Percentiles rank a stretch among this genome's conserved stretches.
Evolutionary conservation across 2,329 filamentous ascomycete genomes (phyloP).

Genomic region (Tympanopsis confertula): DNA sequence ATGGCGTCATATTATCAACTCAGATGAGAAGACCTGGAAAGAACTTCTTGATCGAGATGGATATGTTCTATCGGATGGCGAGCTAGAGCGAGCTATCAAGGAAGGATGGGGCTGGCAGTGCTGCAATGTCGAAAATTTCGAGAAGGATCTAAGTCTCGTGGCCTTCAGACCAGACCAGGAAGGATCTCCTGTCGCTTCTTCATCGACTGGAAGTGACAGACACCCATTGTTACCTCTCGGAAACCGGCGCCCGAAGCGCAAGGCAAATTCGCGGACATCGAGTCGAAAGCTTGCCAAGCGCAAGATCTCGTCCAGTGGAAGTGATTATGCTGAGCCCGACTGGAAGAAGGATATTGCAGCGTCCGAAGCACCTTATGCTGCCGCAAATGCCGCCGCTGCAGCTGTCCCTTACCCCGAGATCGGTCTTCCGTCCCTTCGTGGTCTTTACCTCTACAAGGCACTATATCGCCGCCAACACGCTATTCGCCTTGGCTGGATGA

Average conservation of each 20-base stretch:
- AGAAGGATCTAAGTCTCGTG: conserved; percentile 60
- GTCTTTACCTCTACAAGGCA: conserved; percentile 89
- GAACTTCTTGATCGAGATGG: conserved; percentile 78
- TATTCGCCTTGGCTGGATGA: conserved; percentile 87
- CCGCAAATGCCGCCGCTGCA: conserved; percentile 70
- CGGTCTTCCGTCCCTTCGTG: conserved; percentile 66
- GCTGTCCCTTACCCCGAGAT: conserved; percentile 74
- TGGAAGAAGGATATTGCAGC: conserved; percentile 9
- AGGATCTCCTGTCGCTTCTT: no score
- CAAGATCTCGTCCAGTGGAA: not conserved
- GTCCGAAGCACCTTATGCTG: conserved; percentile 74
- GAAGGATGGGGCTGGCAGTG: conserved; percentile 99
- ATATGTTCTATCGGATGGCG: conserved; percentile 65
- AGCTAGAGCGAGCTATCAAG: conserved; percentile 72
- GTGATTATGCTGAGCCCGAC: not conserved
- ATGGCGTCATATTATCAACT: conserved; percentile 83
- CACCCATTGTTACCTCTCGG: not conserved
- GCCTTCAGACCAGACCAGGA: no score
- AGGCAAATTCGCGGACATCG: not conserved
- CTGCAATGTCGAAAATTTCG: conserved; percentile 62
- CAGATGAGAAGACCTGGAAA: conserved; percentile 93
- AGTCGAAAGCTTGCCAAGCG: not conserved
- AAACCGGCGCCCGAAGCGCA: not conserved
- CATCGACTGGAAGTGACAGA: no score
- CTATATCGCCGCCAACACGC: conserved; percentile 86